A percentile compares a stretch with the other conserved stretches of the same genome.
phyloP scores from a whole-genome alignment of 352 stramenopile species.

The Phytopythium delawarense region DNA sequence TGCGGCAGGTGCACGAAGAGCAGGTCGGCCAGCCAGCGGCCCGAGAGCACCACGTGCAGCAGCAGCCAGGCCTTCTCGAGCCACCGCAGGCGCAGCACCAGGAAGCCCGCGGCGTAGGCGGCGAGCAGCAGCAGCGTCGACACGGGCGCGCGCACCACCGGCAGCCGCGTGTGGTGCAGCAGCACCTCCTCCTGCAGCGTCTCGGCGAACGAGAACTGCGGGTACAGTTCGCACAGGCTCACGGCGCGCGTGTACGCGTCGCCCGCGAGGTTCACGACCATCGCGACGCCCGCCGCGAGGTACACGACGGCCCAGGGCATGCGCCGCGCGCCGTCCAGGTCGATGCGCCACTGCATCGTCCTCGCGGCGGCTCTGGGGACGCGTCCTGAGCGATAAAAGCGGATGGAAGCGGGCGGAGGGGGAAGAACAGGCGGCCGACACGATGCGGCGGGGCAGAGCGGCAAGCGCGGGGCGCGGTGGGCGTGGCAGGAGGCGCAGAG shows the following conservation, averaged over 20 bases:
- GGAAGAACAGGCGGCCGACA: neutral
- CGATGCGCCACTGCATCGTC: slow-evolving; percentile 7
- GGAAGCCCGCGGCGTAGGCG: slow-evolving; percentile 23
- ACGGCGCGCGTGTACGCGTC: slow-evolving; percentile 39
- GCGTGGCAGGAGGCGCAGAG: neutral
- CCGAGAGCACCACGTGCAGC: slow-evolving; percentile 41
- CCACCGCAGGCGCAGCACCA: slow-evolving; percentile 29
- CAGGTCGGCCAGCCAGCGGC: slow-evolving; percentile 52
- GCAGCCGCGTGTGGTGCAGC: slow-evolving; percentile 52
- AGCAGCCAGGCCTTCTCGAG: slow-evolving; percentile 44
- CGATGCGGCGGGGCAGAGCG: neutral
- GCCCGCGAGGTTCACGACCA: slow-evolving; percentile 39
- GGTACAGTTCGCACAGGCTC: slow-evolving; percentile 57
- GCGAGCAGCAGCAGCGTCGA: slow-evolving; percentile 41
- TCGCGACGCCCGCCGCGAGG: slow-evolving; percentile 26
- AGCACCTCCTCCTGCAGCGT: slow-evolving; percentile 54
- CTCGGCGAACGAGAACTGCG: slow-evolving; percentile 53
- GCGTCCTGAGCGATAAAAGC: no score
- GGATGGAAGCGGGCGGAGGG: neutral
- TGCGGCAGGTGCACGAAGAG: slow-evolving; percentile 41
- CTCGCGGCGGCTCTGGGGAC: neutral
- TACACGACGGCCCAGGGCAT: slow-evolving; percentile 44
- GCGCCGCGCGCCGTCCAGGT: slow-evolving; percentile 16
- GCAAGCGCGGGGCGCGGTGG: neutral
- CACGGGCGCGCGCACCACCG: slow-evolving; percentile 32